A percentile compares a stretch with the other conserved stretches of the same genome.
These are phyloP conservation scores for Monosporascus ibericus DNA, from an alignment of 2,329 filamentous ascomycete genomes.

Conservation along the genomic window DNA sequence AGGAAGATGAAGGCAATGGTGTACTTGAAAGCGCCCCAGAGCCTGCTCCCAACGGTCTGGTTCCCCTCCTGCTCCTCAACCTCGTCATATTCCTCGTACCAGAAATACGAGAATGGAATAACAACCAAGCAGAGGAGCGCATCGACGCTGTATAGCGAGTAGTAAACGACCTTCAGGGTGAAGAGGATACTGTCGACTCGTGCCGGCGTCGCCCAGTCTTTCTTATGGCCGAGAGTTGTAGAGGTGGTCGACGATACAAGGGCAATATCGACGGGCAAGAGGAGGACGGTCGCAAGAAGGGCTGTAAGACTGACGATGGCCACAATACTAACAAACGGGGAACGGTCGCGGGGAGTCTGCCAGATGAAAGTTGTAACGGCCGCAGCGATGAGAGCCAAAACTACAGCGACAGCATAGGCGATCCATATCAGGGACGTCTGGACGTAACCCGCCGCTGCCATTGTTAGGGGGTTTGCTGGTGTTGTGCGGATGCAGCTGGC, in stretches of 20 bases:
- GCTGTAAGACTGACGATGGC: slow-evolving; percentile 82
- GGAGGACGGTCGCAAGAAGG: slow-evolving; percentile 83
- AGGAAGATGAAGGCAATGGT: slow-evolving; percentile 78
- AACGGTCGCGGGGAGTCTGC: slow-evolving; percentile 83
- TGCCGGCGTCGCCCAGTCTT: slow-evolving; percentile 87
- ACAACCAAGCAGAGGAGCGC: slow-evolving; percentile 82
- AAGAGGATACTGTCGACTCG: slow-evolving; percentile 71
- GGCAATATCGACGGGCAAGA: slow-evolving; percentile 92
- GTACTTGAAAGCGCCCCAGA: slow-evolving; percentile 86
- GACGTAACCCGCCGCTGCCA: slow-evolving; percentile 52
- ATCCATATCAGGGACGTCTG: slow-evolving; percentile 93
- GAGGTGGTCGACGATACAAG: slow-evolving; percentile 84
- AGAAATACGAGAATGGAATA: slow-evolving; percentile 96
- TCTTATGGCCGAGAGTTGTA: slow-evolving; percentile 71
- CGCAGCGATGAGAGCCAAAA: slow-evolving; percentile 68
- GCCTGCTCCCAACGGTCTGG: slow-evolving; percentile 62
- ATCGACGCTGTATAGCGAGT: slow-evolving; percentile 86
- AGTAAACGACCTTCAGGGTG: slow-evolving; percentile 85
- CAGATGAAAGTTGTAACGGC: slow-evolving; percentile 86
- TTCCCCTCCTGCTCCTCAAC: slow-evolving; percentile 75
- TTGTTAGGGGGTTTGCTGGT: slow-evolving; percentile 3
- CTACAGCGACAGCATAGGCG: slow-evolving; percentile 79
- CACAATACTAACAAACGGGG: slow-evolving; percentile 72
- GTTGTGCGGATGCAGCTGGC: too few relatives aligned
- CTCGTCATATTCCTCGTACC: slow-evolving; percentile 96